Percentiles rank a stretch among this genome's conserved stretches.
Evolutionary conservation across 2,329 filamentous ascomycete species (phyloP).

Genomic region (Mycosphaerella arachidis): DNA sequence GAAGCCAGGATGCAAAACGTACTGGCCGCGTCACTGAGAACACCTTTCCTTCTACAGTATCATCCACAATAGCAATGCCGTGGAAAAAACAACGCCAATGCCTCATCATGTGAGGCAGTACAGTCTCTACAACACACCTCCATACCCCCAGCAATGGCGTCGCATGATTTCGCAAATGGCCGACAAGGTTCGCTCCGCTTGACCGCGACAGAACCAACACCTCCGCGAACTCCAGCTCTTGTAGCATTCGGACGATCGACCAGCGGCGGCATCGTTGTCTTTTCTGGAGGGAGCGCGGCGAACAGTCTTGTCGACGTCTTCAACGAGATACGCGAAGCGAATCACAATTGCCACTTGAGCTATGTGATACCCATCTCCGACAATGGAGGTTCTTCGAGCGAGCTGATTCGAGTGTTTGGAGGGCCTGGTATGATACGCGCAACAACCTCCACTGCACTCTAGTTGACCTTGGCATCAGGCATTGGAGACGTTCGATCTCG

Average conservation of each 20-base stretch:
- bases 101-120: neutral
- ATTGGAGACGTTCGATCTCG: conserved; percentile 68
- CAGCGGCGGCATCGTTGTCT: conserved; percentile 65
- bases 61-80: neutral
- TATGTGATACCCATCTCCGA: conserved; percentile 95
- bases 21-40: conserved; percentile 1
- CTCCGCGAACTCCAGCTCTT: conserved; percentile 17
- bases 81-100: neutral
- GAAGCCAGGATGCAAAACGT: neutral
- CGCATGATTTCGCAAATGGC: conserved; percentile 17
- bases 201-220: conserved; percentile 7
- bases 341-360: conserved; percentile 60
- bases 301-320: conserved; percentile 94
- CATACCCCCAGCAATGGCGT: conserved; percentile 4
- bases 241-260: conserved; percentile 20
- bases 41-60: neutral
- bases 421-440: conserved; percentile 63
- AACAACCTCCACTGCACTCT: neutral
- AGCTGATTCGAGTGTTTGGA: conserved; percentile 89
- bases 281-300: conserved; percentile 73
- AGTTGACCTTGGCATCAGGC: conserved; percentile 30
- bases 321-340: conserved; percentile 55
- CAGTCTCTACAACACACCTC: neutral
- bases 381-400: conserved; percentile 90
- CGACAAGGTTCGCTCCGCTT: conserved; percentile 14